Evolutionary conservation across 1,284 basidiomycete species (phyloP).

Genomic region (Pseudozyma sp.): DNA sequence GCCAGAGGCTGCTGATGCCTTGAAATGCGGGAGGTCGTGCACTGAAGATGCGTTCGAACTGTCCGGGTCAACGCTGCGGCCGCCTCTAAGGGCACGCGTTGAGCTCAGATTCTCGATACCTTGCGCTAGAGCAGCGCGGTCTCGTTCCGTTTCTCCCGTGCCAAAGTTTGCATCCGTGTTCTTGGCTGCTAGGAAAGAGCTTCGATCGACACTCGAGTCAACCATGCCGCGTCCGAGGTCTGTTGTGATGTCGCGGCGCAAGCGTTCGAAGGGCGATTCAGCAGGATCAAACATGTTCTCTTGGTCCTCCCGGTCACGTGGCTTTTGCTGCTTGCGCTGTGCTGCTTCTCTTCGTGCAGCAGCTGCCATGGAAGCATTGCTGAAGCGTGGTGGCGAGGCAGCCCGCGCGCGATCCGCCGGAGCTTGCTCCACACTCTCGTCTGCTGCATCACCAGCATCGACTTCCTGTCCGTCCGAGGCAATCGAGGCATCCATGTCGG

Average conservation of each 20-base stretch:
- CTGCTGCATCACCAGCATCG: conserved; percentile 23
- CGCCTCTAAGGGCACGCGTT: conserved; percentile 17
- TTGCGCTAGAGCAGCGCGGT: conserved; percentile 38
- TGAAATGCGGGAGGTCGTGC: conserved; percentile 37
- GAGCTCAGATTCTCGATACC: conserved; percentile 37
- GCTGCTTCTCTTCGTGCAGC: conserved; percentile 75
- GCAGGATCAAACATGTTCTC: conserved; percentile 66
- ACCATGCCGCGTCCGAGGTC: conserved; percentile 30
- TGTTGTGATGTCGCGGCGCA: conserved; percentile 66
- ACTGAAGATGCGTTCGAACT: conserved; percentile 37
- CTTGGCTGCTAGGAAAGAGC: conserved; percentile 19
- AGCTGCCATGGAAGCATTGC: conserved; percentile 70
- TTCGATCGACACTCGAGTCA: conserved; percentile 33
- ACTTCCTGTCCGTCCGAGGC: conserved; percentile 11
- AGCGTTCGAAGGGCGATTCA: conserved; percentile 80
- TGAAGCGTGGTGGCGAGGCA: conserved; percentile 72
- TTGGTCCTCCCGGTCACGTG: conserved; percentile 28
- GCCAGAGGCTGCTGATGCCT: conserved; percentile 11
- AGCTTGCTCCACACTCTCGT: conserved; percentile 39
- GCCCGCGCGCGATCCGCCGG: conserved; percentile 74
- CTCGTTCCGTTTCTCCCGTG: conserved; percentile 19
- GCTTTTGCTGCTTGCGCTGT: conserved; percentile 37
- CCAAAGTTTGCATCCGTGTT: conserved; percentile 13
- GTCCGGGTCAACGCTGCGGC: conserved; percentile 26
- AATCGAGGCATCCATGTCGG: conserved; percentile 32